phyloP scores from a whole-genome alignment of 768 basidiomycete genomes.

The Tephrocybe sp. region DNA sequence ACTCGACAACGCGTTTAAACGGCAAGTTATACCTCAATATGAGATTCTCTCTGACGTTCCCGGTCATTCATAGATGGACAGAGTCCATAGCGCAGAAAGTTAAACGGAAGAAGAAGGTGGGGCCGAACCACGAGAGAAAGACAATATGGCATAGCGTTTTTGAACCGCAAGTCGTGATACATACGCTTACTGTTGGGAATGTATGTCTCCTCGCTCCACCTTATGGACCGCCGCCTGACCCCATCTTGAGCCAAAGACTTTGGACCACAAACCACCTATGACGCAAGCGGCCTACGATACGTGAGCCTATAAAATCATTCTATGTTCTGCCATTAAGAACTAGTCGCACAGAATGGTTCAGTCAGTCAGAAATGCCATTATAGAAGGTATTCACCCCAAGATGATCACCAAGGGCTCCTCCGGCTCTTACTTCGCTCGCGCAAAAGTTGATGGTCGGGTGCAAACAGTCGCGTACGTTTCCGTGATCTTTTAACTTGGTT shows the following conservation, averaged over 20 bases:
- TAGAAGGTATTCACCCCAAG: slow-evolving; percentile 82
- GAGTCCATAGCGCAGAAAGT: slow-evolving; percentile 85
- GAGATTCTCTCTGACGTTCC: background rate
- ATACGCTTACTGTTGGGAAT: slow-evolving; percentile 30
- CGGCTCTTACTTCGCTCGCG: slow-evolving; percentile 90
- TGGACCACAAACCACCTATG: slow-evolving; percentile 81
- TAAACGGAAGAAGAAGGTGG: slow-evolving; percentile 75
- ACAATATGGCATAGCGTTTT: slow-evolving; percentile 83
- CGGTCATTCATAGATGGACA: slow-evolving; percentile 61
- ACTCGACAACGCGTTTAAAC: slow-evolving; percentile 82
- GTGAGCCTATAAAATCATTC: slow-evolving; percentile 40
- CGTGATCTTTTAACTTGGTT: too few relatives aligned
- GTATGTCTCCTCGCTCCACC: slow-evolving; percentile 27
- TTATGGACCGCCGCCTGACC: background rate
- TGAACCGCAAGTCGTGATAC: slow-evolving; percentile 54
- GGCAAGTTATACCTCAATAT: slow-evolving; percentile 35
- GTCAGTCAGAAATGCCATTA: slow-evolving; percentile 67
- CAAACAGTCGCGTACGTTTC: slow-evolving; percentile 78
- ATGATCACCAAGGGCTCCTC: slow-evolving; percentile 90
- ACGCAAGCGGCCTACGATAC: slow-evolving; percentile 68
- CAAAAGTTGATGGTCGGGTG: slow-evolving; percentile 72
- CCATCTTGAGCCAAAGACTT: slow-evolving; percentile 60
- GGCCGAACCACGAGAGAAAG: slow-evolving; percentile 60
- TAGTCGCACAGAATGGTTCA: slow-evolving; percentile 55
- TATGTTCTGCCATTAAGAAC: slow-evolving; percentile 2